Evolutionary conservation across 129 eudicot species (phyloP), one percentile per base, ranked within the genome.

Genomic region (Lactuca sativa): DNA sequence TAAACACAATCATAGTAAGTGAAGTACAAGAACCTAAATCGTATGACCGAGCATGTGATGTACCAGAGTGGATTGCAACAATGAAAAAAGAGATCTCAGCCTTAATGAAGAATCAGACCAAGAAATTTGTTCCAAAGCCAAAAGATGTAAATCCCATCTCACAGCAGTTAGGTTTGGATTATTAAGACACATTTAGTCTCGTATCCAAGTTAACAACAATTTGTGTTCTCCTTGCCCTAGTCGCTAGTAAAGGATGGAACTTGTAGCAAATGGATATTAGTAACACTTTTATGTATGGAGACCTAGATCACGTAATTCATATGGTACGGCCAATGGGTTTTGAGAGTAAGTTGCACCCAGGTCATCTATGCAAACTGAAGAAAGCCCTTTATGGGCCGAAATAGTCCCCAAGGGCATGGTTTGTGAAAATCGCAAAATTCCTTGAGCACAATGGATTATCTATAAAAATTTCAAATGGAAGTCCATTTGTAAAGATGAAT

Each of bases 21-120:
- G 41, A 18, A 6, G 14, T 0, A 0, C 56, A 11, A 37, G 79
- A 66, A 55, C 75, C 74, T 9, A 43, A 43, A 10, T 40, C 48
- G 0, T 44, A 16, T 57, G 73, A 71, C 9, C 77, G 72, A 57
- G 74, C 74, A 58, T 8, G 8, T 49, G 56, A 60, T 3, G 48
- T 44, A 2, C 43, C 11, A 2, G 61, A 62, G 6, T 77, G 72
- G 82, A 44, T 0, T 3, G 15, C 71, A 18, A 69, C 69, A 4
- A 63, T 77, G 67, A 30, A 63, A 12, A 67, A 77, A 15, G 66
- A 77, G 31, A 61, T 53, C 9, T n/a, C 12, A 5, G 47, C 77
- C 11, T 17, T 78, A 3, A 5, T 63, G 7, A 31, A 17, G 57
- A 71, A 78, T 62, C 38, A 64, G n/a, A 71, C 73, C 0, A 64